phyloP scores from a whole-genome alignment of 805 yeast species.

The Trichomonascus vanleenenianus region DNA sequence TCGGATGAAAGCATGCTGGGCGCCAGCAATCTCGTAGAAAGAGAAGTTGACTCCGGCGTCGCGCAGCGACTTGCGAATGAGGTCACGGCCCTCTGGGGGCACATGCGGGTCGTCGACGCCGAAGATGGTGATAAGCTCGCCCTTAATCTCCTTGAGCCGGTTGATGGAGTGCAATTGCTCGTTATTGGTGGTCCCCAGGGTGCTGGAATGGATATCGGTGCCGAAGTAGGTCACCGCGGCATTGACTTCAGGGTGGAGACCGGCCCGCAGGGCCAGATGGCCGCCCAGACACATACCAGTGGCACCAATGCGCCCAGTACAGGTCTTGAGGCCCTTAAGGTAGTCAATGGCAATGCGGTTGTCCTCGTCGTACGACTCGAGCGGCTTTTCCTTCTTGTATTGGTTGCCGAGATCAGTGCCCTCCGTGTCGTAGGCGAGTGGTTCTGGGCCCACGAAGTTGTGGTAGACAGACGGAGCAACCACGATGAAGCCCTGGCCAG shows the following conservation, averaged over 20 bases:
- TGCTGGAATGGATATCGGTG: slow-evolving; percentile 66
- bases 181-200: slow-evolving; percentile 53
- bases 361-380: slow-evolving; percentile 72
- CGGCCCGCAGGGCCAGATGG: slow-evolving; percentile 66
- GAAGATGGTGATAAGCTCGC: slow-evolving; percentile 58
- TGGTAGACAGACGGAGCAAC: slow-evolving; percentile 79
- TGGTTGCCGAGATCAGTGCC: slow-evolving; percentile 72
- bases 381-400: slow-evolving; percentile 58
- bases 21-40: slow-evolving; percentile 66
- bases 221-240: slow-evolving; percentile 75
- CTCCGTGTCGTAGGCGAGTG: slow-evolving; percentile 59
- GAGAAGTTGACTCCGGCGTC: slow-evolving; percentile 55
- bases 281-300: slow-evolving; percentile 89
- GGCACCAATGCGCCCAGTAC: slow-evolving; percentile 68
- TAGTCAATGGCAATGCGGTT: slow-evolving; percentile 56
- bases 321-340: slow-evolving; percentile 47
- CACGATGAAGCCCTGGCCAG: slow-evolving; percentile 70
- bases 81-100: slow-evolving; percentile 67
- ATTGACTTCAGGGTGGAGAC: slow-evolving; percentile 52
- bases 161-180: slow-evolving; percentile 51
- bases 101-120: slow-evolving; percentile 78
- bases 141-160: slow-evolving; percentile 47
- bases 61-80: slow-evolving; percentile 55
- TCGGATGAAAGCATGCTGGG: slow-evolving; percentile 78
- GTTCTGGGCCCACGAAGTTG: slow-evolving; percentile 54